Base-by-base conservation (phyloP, 768 basidiomycete genomes). In the Dacryopinax primogenitus region DNA sequence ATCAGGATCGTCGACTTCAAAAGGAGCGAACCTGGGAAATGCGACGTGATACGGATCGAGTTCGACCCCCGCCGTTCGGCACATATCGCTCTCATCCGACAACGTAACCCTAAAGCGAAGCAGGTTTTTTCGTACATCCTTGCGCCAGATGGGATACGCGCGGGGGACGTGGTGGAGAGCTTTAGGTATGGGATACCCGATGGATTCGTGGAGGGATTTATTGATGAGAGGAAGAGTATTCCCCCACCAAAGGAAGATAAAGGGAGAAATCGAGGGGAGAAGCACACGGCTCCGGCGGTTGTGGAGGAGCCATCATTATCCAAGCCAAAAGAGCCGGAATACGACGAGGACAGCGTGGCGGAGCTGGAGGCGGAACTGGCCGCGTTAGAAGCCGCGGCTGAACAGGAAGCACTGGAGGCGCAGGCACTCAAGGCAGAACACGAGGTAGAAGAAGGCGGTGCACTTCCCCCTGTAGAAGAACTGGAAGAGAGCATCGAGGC, bases 21-120 rank as follows among this genome's bases (percentile, higher is more conserved):
- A 74, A 83, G 96, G 64, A 76, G 77, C n/a, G 85, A 86, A 66
- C 79, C 83, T 0, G 95, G 95, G 9, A 77, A 86, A 35, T 89
- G 90, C 71, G 90, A 94, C 69, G 92, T 98, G 47, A 82, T 94
- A 2, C 83, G 96, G 58, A 90, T 99, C 69, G 96, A 98, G 77
- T 99, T 95, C 72, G 96, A 98, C 78, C 96, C 96, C 0, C 89
- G 89, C 2, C 82, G 96, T 45, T 89, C 86, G 35, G 92, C 90
- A 6, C 96, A 99, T 74, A 95, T 99, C 72, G 95, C 96, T 1
- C 82, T 99, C 66, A 73, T 97, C 72, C 81, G 80, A 72, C 86
- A 83, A 72, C 79, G 86, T 62, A 78, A 84, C 69, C 73, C 79
- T 2, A 73, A 72, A 9, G 79, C 82, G 33, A 78, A 81, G 67